Conservation (phyloP, 176 grass and related monocot genomes). For the Oryza meridionalis region DNA sequence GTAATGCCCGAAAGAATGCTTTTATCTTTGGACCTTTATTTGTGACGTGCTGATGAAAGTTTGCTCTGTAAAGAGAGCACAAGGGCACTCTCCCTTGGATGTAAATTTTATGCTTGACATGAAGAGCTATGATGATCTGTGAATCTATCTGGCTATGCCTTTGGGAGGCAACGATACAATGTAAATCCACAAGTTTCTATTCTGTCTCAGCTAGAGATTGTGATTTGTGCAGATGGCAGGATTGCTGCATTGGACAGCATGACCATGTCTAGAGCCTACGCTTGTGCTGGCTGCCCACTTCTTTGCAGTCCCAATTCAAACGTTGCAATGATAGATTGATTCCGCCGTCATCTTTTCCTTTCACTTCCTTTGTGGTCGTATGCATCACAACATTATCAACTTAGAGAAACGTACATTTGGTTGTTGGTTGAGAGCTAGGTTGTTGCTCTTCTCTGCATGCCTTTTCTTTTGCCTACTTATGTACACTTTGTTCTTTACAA, state of each 20-base stretch:
- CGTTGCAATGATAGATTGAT: not conserved
- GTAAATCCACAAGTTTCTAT: not conserved
- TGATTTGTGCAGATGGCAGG: not conserved
- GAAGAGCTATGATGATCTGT: not conserved
- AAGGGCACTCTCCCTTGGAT: not conserved
- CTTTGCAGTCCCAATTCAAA: not conserved
- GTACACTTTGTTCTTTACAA: not conserved
- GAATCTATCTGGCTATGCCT: slow-evolving; percentile 3
- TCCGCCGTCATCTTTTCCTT: not conserved
- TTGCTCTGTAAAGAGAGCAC: not conserved
- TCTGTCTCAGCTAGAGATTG: not conserved
- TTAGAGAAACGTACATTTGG: not conserved
- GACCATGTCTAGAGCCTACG: not conserved
- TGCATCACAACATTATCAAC: not conserved
- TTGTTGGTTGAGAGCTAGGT: not conserved
- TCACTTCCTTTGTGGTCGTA: not conserved
- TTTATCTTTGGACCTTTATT: not conserved
- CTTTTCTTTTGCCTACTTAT: not conserved
- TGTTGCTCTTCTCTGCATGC: not conserved
- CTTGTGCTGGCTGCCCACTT: not conserved
- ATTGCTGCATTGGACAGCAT: not conserved
- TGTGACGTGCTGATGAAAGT: slow-evolving; percentile 18
- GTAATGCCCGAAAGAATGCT: not conserved
- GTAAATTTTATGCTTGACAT: not conserved
- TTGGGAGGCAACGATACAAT: not conserved